phyloP scores from a whole-genome alignment of 495 filamentous ascomycete genomes.

The Hypoxylon trugodes region DNA sequence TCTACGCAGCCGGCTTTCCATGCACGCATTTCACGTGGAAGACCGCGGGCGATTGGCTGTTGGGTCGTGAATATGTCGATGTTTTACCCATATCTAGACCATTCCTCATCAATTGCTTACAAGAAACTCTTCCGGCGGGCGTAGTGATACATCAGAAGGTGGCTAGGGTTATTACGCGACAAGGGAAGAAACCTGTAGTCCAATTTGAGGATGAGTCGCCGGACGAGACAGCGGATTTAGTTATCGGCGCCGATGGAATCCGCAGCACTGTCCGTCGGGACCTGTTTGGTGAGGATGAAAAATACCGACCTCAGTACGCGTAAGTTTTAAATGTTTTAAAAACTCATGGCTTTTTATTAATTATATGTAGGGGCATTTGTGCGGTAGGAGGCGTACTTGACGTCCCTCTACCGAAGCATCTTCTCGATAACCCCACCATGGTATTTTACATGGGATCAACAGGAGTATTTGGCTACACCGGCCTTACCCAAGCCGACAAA shows the following conservation, averaged over 20 bases:
- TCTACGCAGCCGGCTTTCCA: slow-evolving; percentile 19
- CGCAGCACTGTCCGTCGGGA: slow-evolving; percentile 58
- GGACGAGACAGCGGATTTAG: slow-evolving; percentile 57
- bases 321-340: slow-evolving; percentile 3
- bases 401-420: slow-evolving; percentile 37
- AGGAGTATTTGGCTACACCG: slow-evolving; percentile 67
- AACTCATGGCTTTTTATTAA: background rate
- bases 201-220: slow-evolving; percentile 47
- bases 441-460: slow-evolving; percentile 61
- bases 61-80: slow-evolving; percentile 21
- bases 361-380: slow-evolving; percentile 50
- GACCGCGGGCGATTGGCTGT: slow-evolving; percentile 16
- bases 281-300: slow-evolving; percentile 51
- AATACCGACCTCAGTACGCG: slow-evolving; percentile 43
- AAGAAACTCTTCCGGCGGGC: slow-evolving; percentile 9
- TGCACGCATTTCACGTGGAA: slow-evolving; percentile 22
- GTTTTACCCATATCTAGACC: slow-evolving; percentile 17
- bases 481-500: slow-evolving; percentile 15
- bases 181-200: slow-evolving; percentile 32
- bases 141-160: slow-evolving; percentile 22
- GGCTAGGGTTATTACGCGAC: slow-evolving; percentile 4
- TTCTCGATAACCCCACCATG: slow-evolving; percentile 51
- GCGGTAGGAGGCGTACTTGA: slow-evolving; percentile 65
- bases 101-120: slow-evolving; percentile 21
- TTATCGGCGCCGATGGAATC: slow-evolving; percentile 69